Percentiles rank a stretch among this genome's conserved stretches.
phyloP scores from a whole-genome alignment of 2,329 filamentous ascomycete genomes.

The Aureobasidium sp. region DNA sequence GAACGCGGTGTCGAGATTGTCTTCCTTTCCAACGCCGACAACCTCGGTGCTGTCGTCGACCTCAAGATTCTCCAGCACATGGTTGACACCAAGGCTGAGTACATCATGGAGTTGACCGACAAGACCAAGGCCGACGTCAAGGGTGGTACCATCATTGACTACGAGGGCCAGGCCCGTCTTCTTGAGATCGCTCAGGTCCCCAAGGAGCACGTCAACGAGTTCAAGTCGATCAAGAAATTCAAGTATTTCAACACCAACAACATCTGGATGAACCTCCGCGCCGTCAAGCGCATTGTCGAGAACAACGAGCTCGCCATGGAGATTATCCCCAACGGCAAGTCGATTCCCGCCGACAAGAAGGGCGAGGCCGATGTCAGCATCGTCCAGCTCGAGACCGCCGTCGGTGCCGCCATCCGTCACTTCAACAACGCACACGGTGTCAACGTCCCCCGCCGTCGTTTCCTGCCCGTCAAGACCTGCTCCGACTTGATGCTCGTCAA shows the following conservation, averaged over 20 bases:
- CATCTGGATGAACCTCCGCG: constrained; percentile 98
- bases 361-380: constrained; percentile 97
- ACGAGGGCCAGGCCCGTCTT: constrained; percentile 91
- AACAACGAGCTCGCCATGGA: constrained; percentile 98
- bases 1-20: constrained; percentile 94
- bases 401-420: constrained; percentile 96
- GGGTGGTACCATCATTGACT: constrained; percentile 99
- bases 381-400: constrained; percentile 95
- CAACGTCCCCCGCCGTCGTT: constrained; percentile 93
- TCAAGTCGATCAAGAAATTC: constrained; percentile 99
- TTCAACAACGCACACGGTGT: constrained; percentile 98
- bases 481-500: constrained; percentile 99
- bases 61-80: constrained; percentile 98
- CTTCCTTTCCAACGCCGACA: constrained; percentile 99
- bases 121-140: constrained; percentile 99
- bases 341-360: constrained; percentile 98
- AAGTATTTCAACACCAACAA: constrained; percentile 99
- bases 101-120: constrained; percentile 99
- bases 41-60: constrained; percentile 94
- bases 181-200: constrained; percentile 98
- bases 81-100: constrained; percentile 94
- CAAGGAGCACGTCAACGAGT: constrained; percentile 99
- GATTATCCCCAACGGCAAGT: constrained; percentile 99
- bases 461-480: constrained; percentile 99
- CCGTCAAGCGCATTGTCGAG: constrained; percentile 97